Conservation (phyloP, 768 basidiomycete genomes). For the Termitomyces sp. region DNA sequence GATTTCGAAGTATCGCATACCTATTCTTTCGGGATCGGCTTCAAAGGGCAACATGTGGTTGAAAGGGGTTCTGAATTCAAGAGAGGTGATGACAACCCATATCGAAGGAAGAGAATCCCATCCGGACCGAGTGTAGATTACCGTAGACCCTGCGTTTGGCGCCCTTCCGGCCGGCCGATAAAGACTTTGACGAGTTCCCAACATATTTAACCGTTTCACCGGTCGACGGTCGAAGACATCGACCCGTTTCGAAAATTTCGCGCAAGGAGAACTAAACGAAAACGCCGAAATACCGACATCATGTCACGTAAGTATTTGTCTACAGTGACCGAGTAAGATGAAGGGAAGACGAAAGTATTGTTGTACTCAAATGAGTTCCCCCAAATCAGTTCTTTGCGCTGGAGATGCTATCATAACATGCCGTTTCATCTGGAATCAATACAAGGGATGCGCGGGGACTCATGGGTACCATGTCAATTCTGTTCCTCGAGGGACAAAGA, state of each 20-base stretch:
- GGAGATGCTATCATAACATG: not conserved
- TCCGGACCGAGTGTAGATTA: not conserved
- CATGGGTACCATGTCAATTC: not conserved
- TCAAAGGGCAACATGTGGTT: not conserved
- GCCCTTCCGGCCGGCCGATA: not conserved
- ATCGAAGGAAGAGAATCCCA: too few relatives aligned
- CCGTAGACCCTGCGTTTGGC: not conserved
- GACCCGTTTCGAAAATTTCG: too few relatives aligned
- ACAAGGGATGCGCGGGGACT: not conserved
- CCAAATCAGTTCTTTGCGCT: not conserved
- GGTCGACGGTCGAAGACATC: not conserved
- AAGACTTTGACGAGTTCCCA: not conserved
- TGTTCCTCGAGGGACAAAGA: not conserved
- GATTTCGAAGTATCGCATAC: too few relatives aligned
- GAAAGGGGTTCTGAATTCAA: not conserved
- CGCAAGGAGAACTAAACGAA: too few relatives aligned
- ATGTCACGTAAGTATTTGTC: not conserved
- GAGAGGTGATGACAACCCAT: not conserved
- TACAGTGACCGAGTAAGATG: not conserved
- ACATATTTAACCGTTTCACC: not conserved
- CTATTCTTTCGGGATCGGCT: not conserved
- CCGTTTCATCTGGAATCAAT: not conserved
- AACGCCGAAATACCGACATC: not conserved
- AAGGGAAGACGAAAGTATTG: not conserved
- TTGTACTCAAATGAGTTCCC: not conserved